Evolutionary conservation across 169 alveolate species (phyloP), one percentile per base, ranked within the genome.

Genomic region (Miamiensis avidus): DNA sequence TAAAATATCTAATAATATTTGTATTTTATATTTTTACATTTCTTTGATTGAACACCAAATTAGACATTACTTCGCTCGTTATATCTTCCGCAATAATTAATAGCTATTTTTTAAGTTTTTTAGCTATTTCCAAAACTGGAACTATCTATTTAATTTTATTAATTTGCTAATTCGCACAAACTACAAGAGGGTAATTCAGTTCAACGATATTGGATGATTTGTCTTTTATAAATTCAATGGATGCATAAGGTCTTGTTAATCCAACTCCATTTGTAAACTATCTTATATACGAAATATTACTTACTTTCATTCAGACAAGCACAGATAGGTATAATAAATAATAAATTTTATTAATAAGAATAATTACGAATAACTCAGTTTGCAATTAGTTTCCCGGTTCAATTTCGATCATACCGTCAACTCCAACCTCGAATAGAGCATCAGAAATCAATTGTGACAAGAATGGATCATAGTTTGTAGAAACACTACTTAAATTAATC

Each of bases 11-110:
- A 11, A 20, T 49, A 49, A 49, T 4, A 4, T 49, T 11, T 11
- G 20, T 11, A 11, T 49, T 11, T 29, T 75, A 32, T 27, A 81
- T 74, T 0, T 81, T 86, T 28, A 75, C 87, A 31, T 86, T 86
- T 27, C 34, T 29, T 64, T 86, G 81, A 86, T 86, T 86, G 65
- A 78, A 86, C 27, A 86, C 33, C 34, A 86, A 34, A 65, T 81
- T 69, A 0, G 90, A 86, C 76, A 86, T 49, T 20, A 81, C 90
- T 65, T 86, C 90, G 27, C 81, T 78, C 34, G 84, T 81, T 1
- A 93, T 76, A 79, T 93, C 95, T 30, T 86, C 89, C 25, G 94
- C 91, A 16, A 93, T 88, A 0, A 93, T 76, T 0, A 93, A 65
- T 26, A 93, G 65, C 0, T 94, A 89, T 49, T 89, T 82, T 29